phyloP scores from a whole-genome alignment of 228 moss, liverwort and hornwort genomes.

The Sphagnum fallax region DNA sequence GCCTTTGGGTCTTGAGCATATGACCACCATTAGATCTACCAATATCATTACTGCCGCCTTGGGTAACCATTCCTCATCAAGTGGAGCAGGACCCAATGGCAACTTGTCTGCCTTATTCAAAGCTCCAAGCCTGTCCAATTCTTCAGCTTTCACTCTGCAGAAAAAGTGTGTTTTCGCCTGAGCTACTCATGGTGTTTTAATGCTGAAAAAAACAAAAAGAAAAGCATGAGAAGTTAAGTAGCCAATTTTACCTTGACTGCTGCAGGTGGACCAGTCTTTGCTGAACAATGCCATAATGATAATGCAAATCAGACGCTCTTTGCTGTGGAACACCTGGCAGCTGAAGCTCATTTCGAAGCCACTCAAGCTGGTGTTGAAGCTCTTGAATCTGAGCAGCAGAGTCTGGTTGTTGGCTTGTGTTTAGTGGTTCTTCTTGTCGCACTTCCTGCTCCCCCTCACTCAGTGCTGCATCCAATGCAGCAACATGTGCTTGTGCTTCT shows the following conservation, averaged over 20 bases:
- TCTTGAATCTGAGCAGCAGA: constrained; percentile 33
- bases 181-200: no score
- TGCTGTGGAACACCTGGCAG: constrained; percentile 34
- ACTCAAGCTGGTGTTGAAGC: constrained; percentile 35
- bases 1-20: constrained; percentile 92
- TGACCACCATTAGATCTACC: constrained; percentile 75
- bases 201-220: no score
- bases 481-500: constrained; percentile 59
- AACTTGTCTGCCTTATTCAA: constrained; percentile 39
- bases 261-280: constrained; percentile 40
- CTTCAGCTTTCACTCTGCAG: no score
- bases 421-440: no score
- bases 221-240: no score
- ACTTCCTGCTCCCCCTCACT: constrained; percentile 34
- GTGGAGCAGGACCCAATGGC: constrained; percentile 62
- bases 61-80: constrained; percentile 93
- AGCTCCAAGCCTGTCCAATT: background rate
- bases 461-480: constrained; percentile 54
- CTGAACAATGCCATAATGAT: constrained; percentile 47
- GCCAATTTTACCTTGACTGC: constrained; percentile 26
- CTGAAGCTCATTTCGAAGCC: constrained; percentile 46
- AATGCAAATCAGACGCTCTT: constrained; percentile 48
- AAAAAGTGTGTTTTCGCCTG: no score
- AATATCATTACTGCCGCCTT: constrained; percentile 74
- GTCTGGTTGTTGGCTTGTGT: constrained; percentile 10